Percentiles rank a stretch among this genome's conserved stretches.
These are phyloP conservation scores for Jackrogersella minutella DNA, from an alignment of 495 filamentous ascomycete genomes.

Conservation along the genomic window DNA sequence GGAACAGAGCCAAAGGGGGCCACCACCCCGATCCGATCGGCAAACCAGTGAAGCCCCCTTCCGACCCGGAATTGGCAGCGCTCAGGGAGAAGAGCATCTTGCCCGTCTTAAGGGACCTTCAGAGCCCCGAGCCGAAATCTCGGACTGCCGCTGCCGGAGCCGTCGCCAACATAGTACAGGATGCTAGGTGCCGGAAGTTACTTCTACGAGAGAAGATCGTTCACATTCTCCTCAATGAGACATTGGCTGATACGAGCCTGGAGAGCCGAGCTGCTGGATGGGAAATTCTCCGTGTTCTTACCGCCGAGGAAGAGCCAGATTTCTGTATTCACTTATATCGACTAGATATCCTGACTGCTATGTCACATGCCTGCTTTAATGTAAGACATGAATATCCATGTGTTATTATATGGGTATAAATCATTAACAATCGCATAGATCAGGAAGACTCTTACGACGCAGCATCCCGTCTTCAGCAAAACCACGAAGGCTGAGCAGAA, in stretches of 20 bases:
- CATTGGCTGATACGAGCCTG: slow-evolving; percentile 63
- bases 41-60: slow-evolving; percentile 60
- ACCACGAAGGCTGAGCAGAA: slow-evolving; percentile 58
- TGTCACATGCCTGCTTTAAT: slow-evolving; percentile 58
- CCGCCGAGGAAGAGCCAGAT: slow-evolving; percentile 65
- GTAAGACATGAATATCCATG: slow-evolving; percentile 46
- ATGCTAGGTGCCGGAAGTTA: slow-evolving; percentile 64
- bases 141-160: slow-evolving; percentile 61
- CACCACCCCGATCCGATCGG: slow-evolving; percentile 56
- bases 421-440: slow-evolving; percentile 48
- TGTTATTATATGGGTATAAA: background rate
- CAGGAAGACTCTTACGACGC: slow-evolving; percentile 50
- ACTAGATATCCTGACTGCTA: slow-evolving; percentile 63
- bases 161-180: slow-evolving; percentile 66
- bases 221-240: slow-evolving; percentile 65
- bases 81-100: slow-evolving; percentile 65
- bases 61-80: slow-evolving; percentile 63
- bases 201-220: slow-evolving; percentile 68
- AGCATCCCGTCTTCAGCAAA: slow-evolving; percentile 50
- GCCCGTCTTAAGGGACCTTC: slow-evolving; percentile 63
- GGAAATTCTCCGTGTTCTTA: slow-evolving; percentile 66
- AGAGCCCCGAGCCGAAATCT: slow-evolving; percentile 61
- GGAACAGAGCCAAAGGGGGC: slow-evolving; percentile 47
- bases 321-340: slow-evolving; percentile 69
- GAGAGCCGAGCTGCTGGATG: slow-evolving; percentile 67